Percentiles rank a stretch among this genome's conserved stretches.
These are phyloP conservation scores for Hanseniaspora uvarum DNA, from an alignment of 1,139 yeast genomes.

Conservation along the genomic window DNA sequence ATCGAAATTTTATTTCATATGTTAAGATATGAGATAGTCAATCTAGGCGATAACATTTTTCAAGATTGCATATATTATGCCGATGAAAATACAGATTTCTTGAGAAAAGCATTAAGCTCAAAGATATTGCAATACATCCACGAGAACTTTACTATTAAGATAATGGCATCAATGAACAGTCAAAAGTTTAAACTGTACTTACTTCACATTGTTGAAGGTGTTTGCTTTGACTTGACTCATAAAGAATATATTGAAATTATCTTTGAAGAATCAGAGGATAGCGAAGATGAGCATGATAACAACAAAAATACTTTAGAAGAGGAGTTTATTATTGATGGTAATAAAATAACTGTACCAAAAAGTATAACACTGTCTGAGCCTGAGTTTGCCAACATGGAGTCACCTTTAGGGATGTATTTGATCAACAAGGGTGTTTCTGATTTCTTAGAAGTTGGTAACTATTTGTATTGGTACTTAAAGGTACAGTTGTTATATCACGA, in stretches of 20 bases:
- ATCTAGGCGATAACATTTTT: not conserved
- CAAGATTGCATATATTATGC: slow-evolving; percentile 12
- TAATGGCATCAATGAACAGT: slow-evolving; percentile 68
- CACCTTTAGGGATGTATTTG: slow-evolving; percentile 68
- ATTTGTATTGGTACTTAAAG: slow-evolving; percentile 81
- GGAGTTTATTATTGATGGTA: slow-evolving; percentile 8
- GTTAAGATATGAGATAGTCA: not conserved
- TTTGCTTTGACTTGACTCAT: slow-evolving; percentile 53
- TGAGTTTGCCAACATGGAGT: not conserved
- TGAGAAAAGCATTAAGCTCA: slow-evolving; percentile 4
- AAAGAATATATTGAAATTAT: slow-evolving; percentile 9
- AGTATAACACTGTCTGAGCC: slow-evolving; percentile 13
- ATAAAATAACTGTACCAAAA: slow-evolving; percentile 10
- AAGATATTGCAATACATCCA: slow-evolving; percentile 6
- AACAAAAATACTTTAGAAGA: slow-evolving; percentile 1
- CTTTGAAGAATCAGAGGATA: slow-evolving; percentile 16
- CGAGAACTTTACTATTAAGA: slow-evolving; percentile 65
- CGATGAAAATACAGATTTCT: slow-evolving; percentile 14
- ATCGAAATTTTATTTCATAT: slow-evolving; percentile 9
- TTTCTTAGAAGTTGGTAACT: slow-evolving; percentile 55
- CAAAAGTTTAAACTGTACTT: slow-evolving; percentile 71
- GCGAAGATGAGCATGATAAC: not conserved
- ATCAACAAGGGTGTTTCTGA: slow-evolving; percentile 62
- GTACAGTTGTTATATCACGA: slow-evolving; percentile 74
- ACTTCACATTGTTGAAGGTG: slow-evolving; percentile 84